Evolutionary conservation across 2,329 filamentous ascomycete genomes (phyloP).

Genomic region (Leptographium radiaticola): DNA sequence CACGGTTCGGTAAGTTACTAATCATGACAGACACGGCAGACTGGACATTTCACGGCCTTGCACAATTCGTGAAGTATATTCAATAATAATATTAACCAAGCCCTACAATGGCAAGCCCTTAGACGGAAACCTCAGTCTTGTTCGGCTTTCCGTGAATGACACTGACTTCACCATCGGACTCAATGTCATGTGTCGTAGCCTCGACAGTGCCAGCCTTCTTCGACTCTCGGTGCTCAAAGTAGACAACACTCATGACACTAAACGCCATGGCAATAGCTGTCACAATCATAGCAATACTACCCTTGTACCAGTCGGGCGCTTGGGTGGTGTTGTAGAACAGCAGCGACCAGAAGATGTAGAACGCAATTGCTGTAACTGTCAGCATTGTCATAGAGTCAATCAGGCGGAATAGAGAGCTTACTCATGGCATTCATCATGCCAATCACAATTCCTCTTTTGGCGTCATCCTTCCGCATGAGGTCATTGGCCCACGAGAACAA

Average conservation of each 20-base stretch:
- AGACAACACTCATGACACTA: not conserved
- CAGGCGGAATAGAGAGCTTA: not conserved
- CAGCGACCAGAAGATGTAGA: conserved; percentile 8
- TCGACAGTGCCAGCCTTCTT: no score
- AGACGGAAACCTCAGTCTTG: no score
- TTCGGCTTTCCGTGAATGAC: no score
- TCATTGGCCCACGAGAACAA: conserved; percentile 7
- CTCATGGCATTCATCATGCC: conserved; percentile 5
- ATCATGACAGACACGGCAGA: no score
- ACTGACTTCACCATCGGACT: no score
- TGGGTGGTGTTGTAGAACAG: conserved; percentile 6
- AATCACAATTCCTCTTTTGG: not conserved
- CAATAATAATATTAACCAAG: no score
- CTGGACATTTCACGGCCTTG: no score
- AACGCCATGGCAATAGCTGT: not conserved
- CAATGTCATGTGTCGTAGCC: no score
- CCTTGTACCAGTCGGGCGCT: conserved; percentile 4
- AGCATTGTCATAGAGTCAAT: no score
- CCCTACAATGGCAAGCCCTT: no score
- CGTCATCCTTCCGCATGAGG: not conserved
- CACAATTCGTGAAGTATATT: no score
- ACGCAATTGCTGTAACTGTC: not conserved
- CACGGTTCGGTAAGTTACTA: no score
- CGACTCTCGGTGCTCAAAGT: not conserved
- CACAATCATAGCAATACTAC: conserved; percentile 5